A percentile compares a stretch with the other conserved stretches of the same genome.
phyloP scores from a whole-genome alignment of 2,329 filamentous ascomycete species.

The Penicillium sp. region DNA sequence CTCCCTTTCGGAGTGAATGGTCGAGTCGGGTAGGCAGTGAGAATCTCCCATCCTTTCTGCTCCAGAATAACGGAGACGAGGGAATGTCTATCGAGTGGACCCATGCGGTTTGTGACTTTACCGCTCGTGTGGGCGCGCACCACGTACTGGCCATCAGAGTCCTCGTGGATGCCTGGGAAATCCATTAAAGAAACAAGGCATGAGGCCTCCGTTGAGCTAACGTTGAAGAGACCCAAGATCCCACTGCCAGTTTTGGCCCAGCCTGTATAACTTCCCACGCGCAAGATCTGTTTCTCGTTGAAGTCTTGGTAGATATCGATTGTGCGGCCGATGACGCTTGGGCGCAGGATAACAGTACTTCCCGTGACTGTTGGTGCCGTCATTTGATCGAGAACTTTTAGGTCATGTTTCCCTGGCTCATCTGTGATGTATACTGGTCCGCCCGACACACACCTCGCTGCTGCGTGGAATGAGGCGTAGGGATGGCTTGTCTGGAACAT shows the following conservation, averaged over 20 bases:
- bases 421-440: slow-evolving; percentile 96
- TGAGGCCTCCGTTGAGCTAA: slow-evolving; percentile 59
- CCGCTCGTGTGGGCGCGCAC: slow-evolving; percentile 71
- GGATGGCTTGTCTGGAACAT: slow-evolving; percentile 68
- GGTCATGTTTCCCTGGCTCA: slow-evolving; percentile 74
- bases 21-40: slow-evolving; percentile 69
- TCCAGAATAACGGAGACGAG: slow-evolving; percentile 64
- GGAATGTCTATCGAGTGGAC: slow-evolving; percentile 33
- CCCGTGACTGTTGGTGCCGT: slow-evolving; percentile 69
- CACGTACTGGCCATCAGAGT: slow-evolving; percentile 59
- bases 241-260: slow-evolving; percentile 65
- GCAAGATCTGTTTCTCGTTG: slow-evolving; percentile 69
- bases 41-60: slow-evolving; percentile 72
- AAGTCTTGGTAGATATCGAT: slow-evolving; percentile 74
- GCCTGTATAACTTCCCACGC: slow-evolving; percentile 76
- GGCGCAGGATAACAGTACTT: slow-evolving; percentile 76
- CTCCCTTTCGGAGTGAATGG: slow-evolving; percentile 47
- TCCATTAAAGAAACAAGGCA: slow-evolving; percentile 68
- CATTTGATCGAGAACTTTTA: slow-evolving; percentile 75
- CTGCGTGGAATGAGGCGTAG: slow-evolving; percentile 82
- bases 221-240: slow-evolving; percentile 83
- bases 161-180: slow-evolving; percentile 67
- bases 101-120: slow-evolving; percentile 49
- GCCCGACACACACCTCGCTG: slow-evolving; percentile 82
- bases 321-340: slow-evolving; percentile 69